These are phyloP conservation scores for Yamadazyma endophytica DNA, from an alignment of 805 yeast genomes.

Conservation along the genomic window DNA sequence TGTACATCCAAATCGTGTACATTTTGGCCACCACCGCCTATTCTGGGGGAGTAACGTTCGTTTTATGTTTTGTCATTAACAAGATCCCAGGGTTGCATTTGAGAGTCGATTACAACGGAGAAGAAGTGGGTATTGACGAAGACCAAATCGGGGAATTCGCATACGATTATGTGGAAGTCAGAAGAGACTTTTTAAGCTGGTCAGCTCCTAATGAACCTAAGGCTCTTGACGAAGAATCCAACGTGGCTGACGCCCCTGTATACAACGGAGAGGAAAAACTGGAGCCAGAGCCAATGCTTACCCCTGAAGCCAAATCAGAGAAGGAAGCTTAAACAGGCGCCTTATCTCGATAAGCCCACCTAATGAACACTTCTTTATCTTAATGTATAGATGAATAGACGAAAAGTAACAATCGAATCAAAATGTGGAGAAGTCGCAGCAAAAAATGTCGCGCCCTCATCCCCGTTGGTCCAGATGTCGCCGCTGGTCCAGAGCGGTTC, in stretches of 20 bases:
- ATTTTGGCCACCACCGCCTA: slow-evolving; percentile 72
- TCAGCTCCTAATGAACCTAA: slow-evolving; percentile 22
- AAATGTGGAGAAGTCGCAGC: too few relatives aligned
- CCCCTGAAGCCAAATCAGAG: too few relatives aligned
- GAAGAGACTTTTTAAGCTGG: slow-evolving; percentile 79
- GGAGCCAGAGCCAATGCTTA: neutral
- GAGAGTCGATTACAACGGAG: slow-evolving; percentile 81
- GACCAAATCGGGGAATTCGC: slow-evolving; percentile 98
- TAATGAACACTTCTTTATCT: too few relatives aligned
- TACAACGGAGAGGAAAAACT: slow-evolving; percentile 2
- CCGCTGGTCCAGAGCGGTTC: too few relatives aligned
- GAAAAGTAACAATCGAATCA: too few relatives aligned
- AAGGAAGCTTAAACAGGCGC: too few relatives aligned
- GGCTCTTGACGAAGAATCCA: slow-evolving; percentile 11
- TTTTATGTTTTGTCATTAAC: slow-evolving; percentile 70
- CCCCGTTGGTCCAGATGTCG: too few relatives aligned
- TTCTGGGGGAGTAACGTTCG: slow-evolving; percentile 68
- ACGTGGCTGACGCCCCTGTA: slow-evolving; percentile 8
- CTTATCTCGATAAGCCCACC: too few relatives aligned
- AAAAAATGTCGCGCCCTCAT: too few relatives aligned
- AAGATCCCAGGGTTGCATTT: slow-evolving; percentile 77
- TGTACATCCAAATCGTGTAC: slow-evolving; percentile 86
- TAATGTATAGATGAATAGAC: too few relatives aligned
- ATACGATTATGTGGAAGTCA: slow-evolving; percentile 95
- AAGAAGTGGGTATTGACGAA: slow-evolving; percentile 88